phyloP scores from a whole-genome alignment of 208 protist genomes.

The Crithidia fasciculata region DNA sequence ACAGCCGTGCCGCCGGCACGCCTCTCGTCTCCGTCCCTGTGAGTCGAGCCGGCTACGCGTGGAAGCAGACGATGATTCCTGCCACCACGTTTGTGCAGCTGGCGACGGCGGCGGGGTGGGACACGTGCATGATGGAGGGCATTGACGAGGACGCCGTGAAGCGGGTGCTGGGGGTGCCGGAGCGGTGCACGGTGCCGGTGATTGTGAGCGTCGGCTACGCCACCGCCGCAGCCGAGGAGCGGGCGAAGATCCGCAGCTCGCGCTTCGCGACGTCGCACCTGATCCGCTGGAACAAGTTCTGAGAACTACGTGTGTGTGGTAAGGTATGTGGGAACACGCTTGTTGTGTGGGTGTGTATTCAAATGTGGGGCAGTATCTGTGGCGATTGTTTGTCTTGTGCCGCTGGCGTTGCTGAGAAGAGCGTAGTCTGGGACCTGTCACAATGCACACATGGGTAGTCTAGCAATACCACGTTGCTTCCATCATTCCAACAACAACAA shows the following conservation, averaged over 20 bases:
- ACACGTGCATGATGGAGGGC: conserved; percentile 86
- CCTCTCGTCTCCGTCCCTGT: conserved; percentile 73
- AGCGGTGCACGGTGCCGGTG: conserved; percentile 77
- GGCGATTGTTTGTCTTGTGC: too few species aligned
- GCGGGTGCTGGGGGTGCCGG: conserved; percentile 65
- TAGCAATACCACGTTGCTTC: too few species aligned
- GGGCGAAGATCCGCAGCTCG: conserved; percentile 34
- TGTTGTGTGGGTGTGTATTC: not conserved
- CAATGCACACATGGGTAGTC: too few species aligned
- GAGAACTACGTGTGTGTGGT: not conserved
- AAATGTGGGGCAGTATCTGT: not conserved
- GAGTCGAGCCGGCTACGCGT: conserved; percentile 74
- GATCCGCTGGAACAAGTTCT: conserved; percentile 73
- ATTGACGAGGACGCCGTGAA: conserved; percentile 84
- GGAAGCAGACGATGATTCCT: conserved; percentile 91
- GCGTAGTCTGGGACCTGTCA: too few species aligned
- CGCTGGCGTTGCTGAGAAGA: too few species aligned
- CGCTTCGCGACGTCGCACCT: conserved; percentile 57
- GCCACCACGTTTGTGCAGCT: conserved; percentile 79
- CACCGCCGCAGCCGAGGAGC: conserved; percentile 23
- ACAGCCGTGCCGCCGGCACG: conserved; percentile 55
- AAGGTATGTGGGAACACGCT: too few species aligned
- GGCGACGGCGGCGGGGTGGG: conserved; percentile 60
- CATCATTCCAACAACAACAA: too few species aligned
- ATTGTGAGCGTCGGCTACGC: conserved; percentile 81